Evolutionary conservation across 257 asterid genomes (phyloP).

Genomic region (Solanum medicagineum): DNA sequence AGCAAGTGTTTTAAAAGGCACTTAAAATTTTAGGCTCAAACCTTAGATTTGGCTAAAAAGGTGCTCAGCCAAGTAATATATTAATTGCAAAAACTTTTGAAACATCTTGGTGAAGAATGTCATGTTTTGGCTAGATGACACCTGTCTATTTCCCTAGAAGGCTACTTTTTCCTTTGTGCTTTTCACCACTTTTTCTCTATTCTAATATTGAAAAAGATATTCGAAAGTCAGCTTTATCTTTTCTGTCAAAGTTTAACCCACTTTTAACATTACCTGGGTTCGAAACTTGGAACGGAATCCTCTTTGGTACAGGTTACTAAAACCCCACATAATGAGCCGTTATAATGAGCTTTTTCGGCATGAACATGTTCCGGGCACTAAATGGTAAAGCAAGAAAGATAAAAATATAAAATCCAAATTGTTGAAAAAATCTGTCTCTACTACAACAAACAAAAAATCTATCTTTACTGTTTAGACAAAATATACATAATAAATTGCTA

Average conservation of each 20-base stretch:
- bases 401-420: not conserved
- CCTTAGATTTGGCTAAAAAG: not conserved
- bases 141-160: not conserved
- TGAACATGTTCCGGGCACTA: not conserved
- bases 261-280: not conserved
- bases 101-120: not conserved
- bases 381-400: not conserved
- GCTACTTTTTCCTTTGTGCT: not conserved
- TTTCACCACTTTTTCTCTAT: not conserved
- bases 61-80: not conserved
- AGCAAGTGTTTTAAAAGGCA: not conserved
- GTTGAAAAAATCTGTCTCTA: not conserved
- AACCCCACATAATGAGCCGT: not conserved
- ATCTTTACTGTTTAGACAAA: not conserved
- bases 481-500: not conserved
- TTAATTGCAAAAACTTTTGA: not conserved
- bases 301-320: not conserved
- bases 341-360: not conserved
- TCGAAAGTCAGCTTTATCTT: not conserved
- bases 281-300: not conserved
- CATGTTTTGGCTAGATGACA: not conserved
- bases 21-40: not conserved
- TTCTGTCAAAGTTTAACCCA: not conserved
- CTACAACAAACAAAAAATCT: not conserved
- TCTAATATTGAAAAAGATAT: not conserved